Base-by-base conservation (phyloP, 2,329 filamentous ascomycete genomes). In the Phoma sp. region DNA sequence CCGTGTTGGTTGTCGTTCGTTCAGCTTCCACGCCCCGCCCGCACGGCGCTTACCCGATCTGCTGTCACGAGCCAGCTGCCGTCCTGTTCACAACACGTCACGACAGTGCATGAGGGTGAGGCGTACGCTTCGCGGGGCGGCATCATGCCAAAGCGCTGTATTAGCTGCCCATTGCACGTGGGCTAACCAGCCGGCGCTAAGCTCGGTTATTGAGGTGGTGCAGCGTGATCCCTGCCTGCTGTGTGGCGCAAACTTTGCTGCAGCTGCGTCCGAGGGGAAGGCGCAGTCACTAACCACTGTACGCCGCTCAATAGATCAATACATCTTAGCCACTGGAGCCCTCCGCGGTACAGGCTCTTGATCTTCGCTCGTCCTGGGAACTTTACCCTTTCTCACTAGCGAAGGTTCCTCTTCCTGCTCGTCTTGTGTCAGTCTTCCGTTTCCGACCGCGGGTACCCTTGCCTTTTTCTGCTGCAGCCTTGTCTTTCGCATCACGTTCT, bases 301-400 rank as follows among this genome's bases (percentile, higher is more conserved):
- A 36, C 12, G 14, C 56, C 4, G 23, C 53, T 28, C n/a, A n/a
- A n/a, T n/a, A n/a, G n/a, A n/a, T n/a, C n/a, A n/a, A 25, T 25
- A 29, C 28, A 29, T 29, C 9, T 7, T 3, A 5, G 28, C 28
- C 12, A 29, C 28, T 29, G 28, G 28, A 7, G 12, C 28, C 10
- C 28, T 29, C 28, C 28, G 12, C 3, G 28, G 12, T 11, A 7
- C 28, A 4, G 12, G 28, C 28, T 29, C 28, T 11, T 29, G 28
- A 11, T 7, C 28, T 4, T 14, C 12, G 28, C 28, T 29, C 28
- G 6, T 29, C 28, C n/a, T n/a, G n/a, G n/a, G n/a, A n/a, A n/a
- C n/a, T n/a, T n/a, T n/a, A n/a, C n/a, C n/a, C n/a, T n/a, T n/a
- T n/a, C n/a, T n/a, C n/a, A n/a, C n/a, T n/a, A n/a, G n/a, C n/a